Evolutionary conservation across 176 grass and related monocot genomes (phyloP).

Genomic region (Bolboschoenus planiculmis): DNA sequence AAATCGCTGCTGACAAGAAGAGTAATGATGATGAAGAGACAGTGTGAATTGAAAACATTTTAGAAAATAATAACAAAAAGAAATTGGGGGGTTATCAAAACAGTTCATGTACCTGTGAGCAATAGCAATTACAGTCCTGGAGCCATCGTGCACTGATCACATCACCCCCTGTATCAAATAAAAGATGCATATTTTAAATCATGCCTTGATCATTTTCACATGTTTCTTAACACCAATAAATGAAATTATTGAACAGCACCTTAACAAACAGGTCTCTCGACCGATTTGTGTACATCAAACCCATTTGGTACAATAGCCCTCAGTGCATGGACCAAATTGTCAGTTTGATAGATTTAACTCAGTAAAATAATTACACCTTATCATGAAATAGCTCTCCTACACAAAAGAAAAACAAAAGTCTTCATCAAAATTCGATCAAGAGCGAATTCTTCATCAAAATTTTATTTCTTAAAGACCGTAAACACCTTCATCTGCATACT

Average conservation of each 20-base stretch:
- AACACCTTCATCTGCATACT: too few relatives aligned
- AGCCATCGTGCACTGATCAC: slow-evolving; percentile 43
- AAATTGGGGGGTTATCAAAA: background rate
- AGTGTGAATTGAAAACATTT: background rate
- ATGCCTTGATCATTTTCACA: background rate
- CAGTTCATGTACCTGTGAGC: slow-evolving; percentile 63
- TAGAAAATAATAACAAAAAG: slow-evolving; percentile 22
- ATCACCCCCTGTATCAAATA: slow-evolving; percentile 49
- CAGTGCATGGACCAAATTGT: background rate
- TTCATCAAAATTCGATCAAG: background rate
- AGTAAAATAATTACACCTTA: background rate
- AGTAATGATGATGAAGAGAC: background rate
- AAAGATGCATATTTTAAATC: slow-evolving; percentile 11
- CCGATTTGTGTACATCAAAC: too few relatives aligned
- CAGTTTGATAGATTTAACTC: too few relatives aligned
- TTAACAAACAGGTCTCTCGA: too few relatives aligned
- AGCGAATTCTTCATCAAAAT: too few relatives aligned
- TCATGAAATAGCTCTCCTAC: background rate
- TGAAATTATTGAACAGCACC: background rate
- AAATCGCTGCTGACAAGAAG: background rate
- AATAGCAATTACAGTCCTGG: slow-evolving; percentile 80
- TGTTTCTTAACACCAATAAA: background rate
- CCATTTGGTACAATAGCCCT: background rate
- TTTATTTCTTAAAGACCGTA: too few relatives aligned
- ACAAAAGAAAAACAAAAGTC: background rate